Conservation (phyloP, 352 stramenopile genomes). For the Bremia lactucae region DNA sequence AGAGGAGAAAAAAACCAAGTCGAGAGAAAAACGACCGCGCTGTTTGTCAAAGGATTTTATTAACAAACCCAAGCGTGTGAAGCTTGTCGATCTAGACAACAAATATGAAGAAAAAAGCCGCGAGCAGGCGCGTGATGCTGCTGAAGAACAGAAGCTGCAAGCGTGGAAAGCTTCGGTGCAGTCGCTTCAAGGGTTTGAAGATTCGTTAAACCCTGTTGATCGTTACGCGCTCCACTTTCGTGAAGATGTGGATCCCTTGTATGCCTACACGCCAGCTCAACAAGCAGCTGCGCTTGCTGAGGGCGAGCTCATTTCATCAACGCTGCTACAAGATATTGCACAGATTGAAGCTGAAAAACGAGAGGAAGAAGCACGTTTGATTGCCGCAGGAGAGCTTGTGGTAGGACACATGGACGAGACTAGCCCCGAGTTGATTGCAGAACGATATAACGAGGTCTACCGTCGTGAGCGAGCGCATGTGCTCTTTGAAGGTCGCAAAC, state of each 20-base stretch:
- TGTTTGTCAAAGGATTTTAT: constrained; percentile 7
- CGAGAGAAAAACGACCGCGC: constrained; percentile 16
- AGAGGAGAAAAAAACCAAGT: constrained; percentile 10
- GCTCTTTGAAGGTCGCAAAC: constrained; percentile 39
- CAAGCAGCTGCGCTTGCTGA: constrained; percentile 21
- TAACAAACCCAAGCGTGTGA: constrained; percentile 23
- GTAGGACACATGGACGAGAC: constrained; percentile 29
- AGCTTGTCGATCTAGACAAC: constrained; percentile 10
- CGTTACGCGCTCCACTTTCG: constrained; percentile 89
- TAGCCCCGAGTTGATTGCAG: constrained; percentile 8
- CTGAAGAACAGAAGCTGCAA: constrained; percentile 88
- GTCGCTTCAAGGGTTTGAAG: constrained; percentile 82
- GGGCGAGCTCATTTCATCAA: constrained; percentile 8
- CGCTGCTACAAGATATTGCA: constrained; percentile 42
- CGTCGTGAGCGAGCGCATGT: constrained; percentile 49
- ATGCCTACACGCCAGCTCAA: constrained; percentile 36
- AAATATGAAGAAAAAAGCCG: constrained; percentile 38
- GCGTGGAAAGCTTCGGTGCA: constrained; percentile 75
- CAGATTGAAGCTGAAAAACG: constrained; percentile 53
- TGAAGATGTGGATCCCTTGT: constrained; percentile 85
- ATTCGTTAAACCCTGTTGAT: constrained; percentile 89
- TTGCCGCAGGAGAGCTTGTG: constrained; percentile 64
- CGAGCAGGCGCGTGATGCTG: constrained; percentile 83
- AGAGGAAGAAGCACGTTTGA: constrained; percentile 42
- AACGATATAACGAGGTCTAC: constrained; percentile 40